Conservation (phyloP, 768 basidiomycete genomes). For the Hericium rajendrae region DNA sequence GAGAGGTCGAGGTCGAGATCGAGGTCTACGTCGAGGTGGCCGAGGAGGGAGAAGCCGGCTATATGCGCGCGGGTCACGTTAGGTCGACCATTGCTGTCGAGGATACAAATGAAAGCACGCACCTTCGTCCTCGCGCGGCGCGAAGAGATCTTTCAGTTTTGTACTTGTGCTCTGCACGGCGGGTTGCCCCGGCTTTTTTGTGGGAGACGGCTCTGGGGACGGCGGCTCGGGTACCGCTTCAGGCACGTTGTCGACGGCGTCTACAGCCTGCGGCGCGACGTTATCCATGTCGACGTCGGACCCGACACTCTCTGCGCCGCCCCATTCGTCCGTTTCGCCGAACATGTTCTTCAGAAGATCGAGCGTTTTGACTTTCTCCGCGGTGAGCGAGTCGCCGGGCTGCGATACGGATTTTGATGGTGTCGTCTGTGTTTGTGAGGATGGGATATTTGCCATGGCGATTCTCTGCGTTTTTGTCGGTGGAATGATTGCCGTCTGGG, state of each 20-base stretch:
- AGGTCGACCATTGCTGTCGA: neutral
- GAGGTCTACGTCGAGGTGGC: conserved; percentile 58
- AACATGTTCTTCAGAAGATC: conserved; percentile 43
- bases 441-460: too few species aligned
- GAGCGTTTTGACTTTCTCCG: conserved; percentile 48
- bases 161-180: conserved; percentile 12
- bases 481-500: conserved; percentile 20
- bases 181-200: neutral
- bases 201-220: neutral
- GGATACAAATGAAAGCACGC: conserved; percentile 6
- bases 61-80: neutral
- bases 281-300: conserved; percentile 20
- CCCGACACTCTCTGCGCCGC: conserved; percentile 14
- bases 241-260: neutral
- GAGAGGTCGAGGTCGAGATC: conserved; percentile 24
- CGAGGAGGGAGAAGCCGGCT: conserved; percentile 70
- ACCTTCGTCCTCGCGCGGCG: conserved; percentile 60
- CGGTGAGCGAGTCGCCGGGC: conserved; percentile 25
- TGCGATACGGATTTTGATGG: too few species aligned
- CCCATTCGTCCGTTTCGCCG: conserved; percentile 41
- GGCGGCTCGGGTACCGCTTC: neutral
- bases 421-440: too few species aligned
- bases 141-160: conserved; percentile 66
- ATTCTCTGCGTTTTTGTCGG: conserved; percentile 31
- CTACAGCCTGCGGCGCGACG: conserved; percentile 2